Conservation (phyloP, 2,329 filamentous ascomycete genomes). For the Fonsecaea multimorphosa region DNA sequence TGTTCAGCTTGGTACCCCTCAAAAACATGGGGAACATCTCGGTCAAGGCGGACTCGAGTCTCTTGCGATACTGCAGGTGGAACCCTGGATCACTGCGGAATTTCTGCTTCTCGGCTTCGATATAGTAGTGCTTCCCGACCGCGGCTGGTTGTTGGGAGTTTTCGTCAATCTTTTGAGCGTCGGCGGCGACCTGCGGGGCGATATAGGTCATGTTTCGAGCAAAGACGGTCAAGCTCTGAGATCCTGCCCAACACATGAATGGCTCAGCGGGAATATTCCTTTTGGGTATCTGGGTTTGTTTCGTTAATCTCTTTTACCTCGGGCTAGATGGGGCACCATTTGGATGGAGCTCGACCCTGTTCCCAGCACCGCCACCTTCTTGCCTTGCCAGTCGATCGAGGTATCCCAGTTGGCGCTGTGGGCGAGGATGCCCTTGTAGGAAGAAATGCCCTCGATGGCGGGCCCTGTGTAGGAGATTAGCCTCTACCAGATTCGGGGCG, state of each 20-base stretch:
- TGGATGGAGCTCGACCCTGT: slow-evolving; percentile 70
- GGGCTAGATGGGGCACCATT: slow-evolving; percentile 27
- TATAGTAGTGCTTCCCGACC: slow-evolving; percentile 29
- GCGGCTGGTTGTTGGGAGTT: slow-evolving; percentile 16
- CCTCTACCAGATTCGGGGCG: no score
- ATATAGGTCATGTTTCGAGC: slow-evolving; percentile 41
- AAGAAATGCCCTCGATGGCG: slow-evolving; percentile 44
- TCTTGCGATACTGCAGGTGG: slow-evolving; percentile 34
- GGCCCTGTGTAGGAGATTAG: slow-evolving; percentile 47
- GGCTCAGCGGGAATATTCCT: not conserved
- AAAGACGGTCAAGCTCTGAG: slow-evolving; percentile 43
- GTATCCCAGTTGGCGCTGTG: slow-evolving; percentile 45
- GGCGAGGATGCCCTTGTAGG: slow-evolving; percentile 45
- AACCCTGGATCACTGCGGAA: slow-evolving; percentile 31
- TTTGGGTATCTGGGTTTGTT: slow-evolving; percentile 39
- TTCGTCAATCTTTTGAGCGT: slow-evolving; percentile 22
- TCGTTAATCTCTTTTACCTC: no score
- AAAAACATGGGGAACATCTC: slow-evolving; percentile 52
- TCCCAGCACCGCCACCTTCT: slow-evolving; percentile 68
- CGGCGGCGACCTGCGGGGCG: slow-evolving; percentile 24
- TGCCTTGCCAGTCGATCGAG: slow-evolving; percentile 59
- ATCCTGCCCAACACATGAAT: not conserved
- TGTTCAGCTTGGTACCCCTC: slow-evolving; percentile 47
- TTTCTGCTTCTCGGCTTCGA: slow-evolving; percentile 32
- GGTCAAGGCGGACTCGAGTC: slow-evolving; percentile 46